Conservation (phyloP, 495 filamentous ascomycete genomes). For the Penicillium diatomitis region DNA sequence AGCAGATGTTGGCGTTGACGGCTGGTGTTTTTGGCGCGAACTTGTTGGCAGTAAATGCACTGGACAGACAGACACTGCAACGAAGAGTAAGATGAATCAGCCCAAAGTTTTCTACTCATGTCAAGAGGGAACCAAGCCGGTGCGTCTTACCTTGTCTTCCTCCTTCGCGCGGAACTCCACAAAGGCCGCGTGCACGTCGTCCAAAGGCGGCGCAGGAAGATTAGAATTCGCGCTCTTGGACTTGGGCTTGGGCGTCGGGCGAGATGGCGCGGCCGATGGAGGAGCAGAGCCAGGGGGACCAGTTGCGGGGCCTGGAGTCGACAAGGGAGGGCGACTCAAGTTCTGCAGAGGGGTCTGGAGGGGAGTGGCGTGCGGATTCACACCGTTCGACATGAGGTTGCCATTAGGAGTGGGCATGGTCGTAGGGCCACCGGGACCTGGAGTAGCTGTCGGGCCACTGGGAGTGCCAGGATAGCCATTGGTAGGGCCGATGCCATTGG, state of each 20-base stretch:
- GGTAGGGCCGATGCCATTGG: slow-evolving; percentile 35
- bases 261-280: slow-evolving; percentile 20
- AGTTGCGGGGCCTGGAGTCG: slow-evolving; percentile 26
- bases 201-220: slow-evolving; percentile 38
- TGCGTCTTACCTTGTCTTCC: slow-evolving; percentile 42
- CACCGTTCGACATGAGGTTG: slow-evolving; percentile 37
- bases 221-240: slow-evolving; percentile 28
- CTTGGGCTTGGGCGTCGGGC: slow-evolving; percentile 37
- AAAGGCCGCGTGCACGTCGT: slow-evolving; percentile 47
- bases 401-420: slow-evolving; percentile 33
- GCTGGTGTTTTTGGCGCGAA: slow-evolving; percentile 49
- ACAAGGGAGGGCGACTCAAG: slow-evolving; percentile 31
- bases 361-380: slow-evolving; percentile 36
- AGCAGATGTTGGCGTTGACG: slow-evolving; percentile 46
- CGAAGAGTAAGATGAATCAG: too few relatives aligned
- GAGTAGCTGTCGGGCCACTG: slow-evolving; percentile 27
- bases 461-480: slow-evolving; percentile 42
- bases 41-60: slow-evolving; percentile 50
- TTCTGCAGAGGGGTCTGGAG: slow-evolving; percentile 37
- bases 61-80: slow-evolving; percentile 46
- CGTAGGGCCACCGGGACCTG: slow-evolving; percentile 25
- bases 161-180: slow-evolving; percentile 51
- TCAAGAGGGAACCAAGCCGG: neutral
- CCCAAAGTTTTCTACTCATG: too few relatives aligned
- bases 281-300: slow-evolving; percentile 23